Conservation (phyloP, 2,329 filamentous ascomycete species). For the Pseudocercospora crystallina region DNA sequence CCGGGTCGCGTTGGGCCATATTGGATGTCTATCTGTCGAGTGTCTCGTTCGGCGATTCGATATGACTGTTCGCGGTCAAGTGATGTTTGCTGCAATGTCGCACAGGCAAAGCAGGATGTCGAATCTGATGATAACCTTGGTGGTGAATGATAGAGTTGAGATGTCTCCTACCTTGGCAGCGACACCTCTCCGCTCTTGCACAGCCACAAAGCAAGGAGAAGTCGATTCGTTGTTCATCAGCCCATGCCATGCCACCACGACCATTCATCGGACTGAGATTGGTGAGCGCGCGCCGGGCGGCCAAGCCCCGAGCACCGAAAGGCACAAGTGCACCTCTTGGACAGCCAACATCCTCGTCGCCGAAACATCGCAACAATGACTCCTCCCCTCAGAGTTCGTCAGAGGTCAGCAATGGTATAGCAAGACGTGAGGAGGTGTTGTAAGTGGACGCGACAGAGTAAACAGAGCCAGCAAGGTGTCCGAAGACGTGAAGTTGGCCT, state of each 20-base stretch:
- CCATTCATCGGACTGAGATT: too few relatives aligned
- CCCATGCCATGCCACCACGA: too few relatives aligned
- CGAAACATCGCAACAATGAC: too few relatives aligned
- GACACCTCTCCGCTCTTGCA: too few relatives aligned
- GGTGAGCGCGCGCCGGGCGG: not conserved
- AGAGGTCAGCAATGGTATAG: conserved; percentile 1
- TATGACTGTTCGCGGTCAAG: not conserved
- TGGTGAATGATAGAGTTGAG: too few relatives aligned
- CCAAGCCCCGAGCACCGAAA: not conserved
- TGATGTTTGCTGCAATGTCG: not conserved
- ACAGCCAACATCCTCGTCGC: too few relatives aligned
- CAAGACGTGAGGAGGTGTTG: conserved; percentile 8
- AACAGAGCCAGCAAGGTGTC: conserved; percentile 8
- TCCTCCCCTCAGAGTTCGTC: too few relatives aligned
- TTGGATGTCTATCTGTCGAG: not conserved
- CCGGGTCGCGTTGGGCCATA: conserved; percentile 39
- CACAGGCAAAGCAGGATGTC: not conserved
- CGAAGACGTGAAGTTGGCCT: conserved; percentile 4
- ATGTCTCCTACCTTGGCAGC: too few relatives aligned
- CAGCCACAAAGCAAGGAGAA: too few relatives aligned
- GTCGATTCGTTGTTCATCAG: too few relatives aligned
- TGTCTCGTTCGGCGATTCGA: not conserved
- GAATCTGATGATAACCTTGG: too few relatives aligned
- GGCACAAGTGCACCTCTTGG: too few relatives aligned
- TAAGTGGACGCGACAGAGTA: conserved; percentile 1